Evolutionary conservation across 345 rosid species (phyloP), one percentile per base, ranked within the genome.

Genomic region (Rhodamnia rubescens): DNA sequence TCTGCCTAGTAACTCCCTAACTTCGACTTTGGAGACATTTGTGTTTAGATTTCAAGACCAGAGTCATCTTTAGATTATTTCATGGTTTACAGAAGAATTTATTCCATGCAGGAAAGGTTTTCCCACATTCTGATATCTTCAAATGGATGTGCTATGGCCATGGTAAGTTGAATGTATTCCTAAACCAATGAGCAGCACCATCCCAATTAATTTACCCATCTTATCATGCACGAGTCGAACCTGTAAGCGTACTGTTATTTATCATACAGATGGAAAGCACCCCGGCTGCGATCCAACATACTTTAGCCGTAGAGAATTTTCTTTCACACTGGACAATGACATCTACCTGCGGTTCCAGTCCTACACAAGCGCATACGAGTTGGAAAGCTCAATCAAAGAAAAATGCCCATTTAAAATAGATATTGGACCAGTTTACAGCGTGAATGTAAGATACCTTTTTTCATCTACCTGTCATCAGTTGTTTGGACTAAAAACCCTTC

Each of bases 61-160:
- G 61, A 29, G 59, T 82, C 58, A 15, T n/a, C 56, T 84, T 7
- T 26, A 2, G n/a, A 69, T 81, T 21, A 7, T 18, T 83, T 7
- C 21, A 49, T 69, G 52, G 80, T 29, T 18, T 11, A 52, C 51
- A 40, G 54, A 82, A 78, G 11, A n/a, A 29, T 85, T 69, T 50
- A 53, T 84, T 74, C 75, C 7, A 55, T 90, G 89, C 98, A 97
- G 99, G 95, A 83, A 95, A 92, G 87, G 90, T 93, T 44, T 97
- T 97, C 88, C 98, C 99, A 84, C 88, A 92, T 91, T 89, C 88
- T 50, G 98, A 97, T 87, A 90, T 95, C 44, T 88, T 94, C 90
- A 95, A 93, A 88, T 97, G 98, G 98, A 88, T 95, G 93, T 95
- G 92, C 55, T 95, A 97, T 59, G 99, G 98, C 86, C 93, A 97